Evolutionary conservation across 352 stramenopile genomes (phyloP).

Genomic region (Globisporangium ultimum): DNA sequence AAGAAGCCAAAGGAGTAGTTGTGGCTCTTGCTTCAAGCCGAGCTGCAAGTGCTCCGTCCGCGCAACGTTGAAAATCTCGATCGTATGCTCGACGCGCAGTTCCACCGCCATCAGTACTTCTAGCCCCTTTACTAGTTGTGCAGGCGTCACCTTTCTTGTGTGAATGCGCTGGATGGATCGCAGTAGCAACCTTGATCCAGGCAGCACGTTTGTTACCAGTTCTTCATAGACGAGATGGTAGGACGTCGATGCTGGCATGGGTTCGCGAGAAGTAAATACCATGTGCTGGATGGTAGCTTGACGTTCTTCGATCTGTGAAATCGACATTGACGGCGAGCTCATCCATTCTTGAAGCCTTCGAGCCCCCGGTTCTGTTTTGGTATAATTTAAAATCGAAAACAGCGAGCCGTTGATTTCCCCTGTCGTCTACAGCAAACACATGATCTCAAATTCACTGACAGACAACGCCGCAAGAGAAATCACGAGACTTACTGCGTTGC

Average conservation of each 20-base stretch:
- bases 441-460: neutral
- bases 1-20: slow-evolving; percentile 14
- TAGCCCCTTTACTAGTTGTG: neutral
- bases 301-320: slow-evolving; percentile 21
- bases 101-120: neutral
- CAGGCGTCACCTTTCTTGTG: slow-evolving; percentile 2
- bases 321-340: slow-evolving; percentile 15
- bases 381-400: slow-evolving; percentile 33
- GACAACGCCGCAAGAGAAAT: neutral
- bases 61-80: slow-evolving; percentile 3
- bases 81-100: neutral
- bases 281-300: slow-evolving; percentile 23
- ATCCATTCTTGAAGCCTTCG: slow-evolving; percentile 32
- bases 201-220: slow-evolving; percentile 6
- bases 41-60: slow-evolving; percentile 1
- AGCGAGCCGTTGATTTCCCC: slow-evolving; percentile 21
- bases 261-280: slow-evolving; percentile 13
- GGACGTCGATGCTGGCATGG: slow-evolving; percentile 7
- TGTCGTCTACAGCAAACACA: slow-evolving; percentile 19
- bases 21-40: neutral
- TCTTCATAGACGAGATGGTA: slow-evolving; percentile 34
- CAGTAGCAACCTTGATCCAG: neutral
- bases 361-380: slow-evolving; percentile 26
- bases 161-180: slow-evolving; percentile 6
- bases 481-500: slow-evolving; percentile 26